A percentile compares a stretch with the other conserved stretches of the same genome.
phyloP scores from a whole-genome alignment of 176 grass and related monocot genomes.

The Areca catechu region DNA sequence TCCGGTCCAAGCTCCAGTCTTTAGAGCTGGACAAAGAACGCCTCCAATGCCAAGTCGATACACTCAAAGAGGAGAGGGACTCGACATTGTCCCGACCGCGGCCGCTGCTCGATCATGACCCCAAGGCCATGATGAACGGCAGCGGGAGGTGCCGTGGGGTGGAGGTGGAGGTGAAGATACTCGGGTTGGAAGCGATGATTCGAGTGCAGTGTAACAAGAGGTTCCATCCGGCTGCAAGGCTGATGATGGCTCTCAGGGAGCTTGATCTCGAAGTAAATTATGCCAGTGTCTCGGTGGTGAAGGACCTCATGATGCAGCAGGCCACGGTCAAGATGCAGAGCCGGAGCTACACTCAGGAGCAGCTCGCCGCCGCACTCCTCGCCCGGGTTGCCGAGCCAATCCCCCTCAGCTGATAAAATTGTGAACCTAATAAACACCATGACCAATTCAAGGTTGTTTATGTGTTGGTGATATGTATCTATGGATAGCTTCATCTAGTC shows the following conservation, averaged over 20 bases:
- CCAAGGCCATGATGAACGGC: no score
- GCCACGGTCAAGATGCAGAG: constrained; percentile 1
- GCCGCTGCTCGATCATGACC: no score
- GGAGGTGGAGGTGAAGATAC: constrained; percentile 12
- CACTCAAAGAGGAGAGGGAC: neutral
- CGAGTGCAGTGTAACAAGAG: neutral
- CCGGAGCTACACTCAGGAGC: neutral
- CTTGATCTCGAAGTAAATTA: constrained; percentile 3
- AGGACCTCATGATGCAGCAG: constrained; percentile 10
- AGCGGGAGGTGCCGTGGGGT: neutral
- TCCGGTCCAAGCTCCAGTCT: neutral
- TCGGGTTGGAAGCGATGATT: constrained; percentile 7
- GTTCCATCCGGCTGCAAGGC: neutral
- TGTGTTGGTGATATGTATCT: no score
- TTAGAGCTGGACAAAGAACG: neutral
- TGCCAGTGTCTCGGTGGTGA: constrained; percentile 6
- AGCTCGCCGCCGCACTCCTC: neutral
- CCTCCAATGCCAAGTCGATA: neutral
- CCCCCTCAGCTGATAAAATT: no score
- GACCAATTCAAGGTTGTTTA: no score
- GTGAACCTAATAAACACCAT: no score
- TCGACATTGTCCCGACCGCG: no score
- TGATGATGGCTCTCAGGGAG: constrained; percentile 8
- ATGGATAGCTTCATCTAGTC: no score
- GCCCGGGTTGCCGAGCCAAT: neutral